These are phyloP conservation scores for Talaromyces sp. DNA, from an alignment of 2,329 filamentous ascomycete species.

Conservation along the genomic window DNA sequence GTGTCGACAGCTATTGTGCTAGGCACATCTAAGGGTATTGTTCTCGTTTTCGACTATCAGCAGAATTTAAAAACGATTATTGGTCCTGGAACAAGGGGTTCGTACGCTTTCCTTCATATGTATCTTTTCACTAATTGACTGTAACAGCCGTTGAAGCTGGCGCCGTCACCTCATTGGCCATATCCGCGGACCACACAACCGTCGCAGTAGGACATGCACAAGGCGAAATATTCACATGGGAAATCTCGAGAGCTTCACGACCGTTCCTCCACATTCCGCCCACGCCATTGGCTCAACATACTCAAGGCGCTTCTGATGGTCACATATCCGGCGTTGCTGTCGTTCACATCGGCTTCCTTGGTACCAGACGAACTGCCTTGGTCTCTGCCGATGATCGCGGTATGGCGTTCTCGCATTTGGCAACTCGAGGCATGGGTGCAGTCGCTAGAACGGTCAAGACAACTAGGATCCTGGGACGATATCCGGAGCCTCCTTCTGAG, in stretches of 20 bases:
- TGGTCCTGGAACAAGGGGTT: constrained; percentile 85
- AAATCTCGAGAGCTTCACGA: constrained; percentile 73
- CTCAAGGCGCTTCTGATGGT: constrained; percentile 66
- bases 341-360: constrained; percentile 90
- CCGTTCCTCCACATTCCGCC: constrained; percentile 87
- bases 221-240: constrained; percentile 96
- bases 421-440: constrained; percentile 82
- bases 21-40: constrained; percentile 89
- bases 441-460: constrained; percentile 84
- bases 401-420: constrained; percentile 98
- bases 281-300: constrained; percentile 62
- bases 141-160: constrained; percentile 79
- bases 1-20: constrained; percentile 85
- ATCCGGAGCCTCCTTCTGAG: constrained; percentile 66
- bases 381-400: constrained; percentile 92
- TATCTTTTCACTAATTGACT: neutral
- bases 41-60: constrained; percentile 95
- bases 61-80: constrained; percentile 93
- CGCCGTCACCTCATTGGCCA: constrained; percentile 76
- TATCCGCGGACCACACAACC: constrained; percentile 91
- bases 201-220: constrained; percentile 85
- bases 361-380: constrained; percentile 86
- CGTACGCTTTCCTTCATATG: constrained; percentile 22
- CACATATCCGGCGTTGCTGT: constrained; percentile 75
- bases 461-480: constrained; percentile 83